Base-by-base conservation (phyloP, 2,329 filamentous ascomycete species). In the Coniochaeta sp. region DNA sequence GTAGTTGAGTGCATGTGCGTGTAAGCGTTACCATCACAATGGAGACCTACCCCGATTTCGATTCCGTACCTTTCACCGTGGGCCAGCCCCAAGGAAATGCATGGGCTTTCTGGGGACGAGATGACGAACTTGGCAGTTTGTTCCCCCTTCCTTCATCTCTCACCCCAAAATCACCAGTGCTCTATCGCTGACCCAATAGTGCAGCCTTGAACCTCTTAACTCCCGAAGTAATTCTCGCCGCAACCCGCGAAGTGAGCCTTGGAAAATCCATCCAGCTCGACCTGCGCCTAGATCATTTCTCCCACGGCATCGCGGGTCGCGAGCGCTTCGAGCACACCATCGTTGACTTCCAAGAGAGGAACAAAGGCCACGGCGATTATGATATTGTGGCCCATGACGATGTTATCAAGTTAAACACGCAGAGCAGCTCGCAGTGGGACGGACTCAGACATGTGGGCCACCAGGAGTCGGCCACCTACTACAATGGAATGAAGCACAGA, bases 381-480 rank as follows among this genome's bases (percentile, higher is more conserved):
- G 38, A 42, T 42, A 42, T 42, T 42, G 38, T 42, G 14, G 38
- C 38, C 5, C 38, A 42, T 19, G 38, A 42, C 38, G 38, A 42
- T 42, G 38, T 42, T 5, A 58, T 60, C 22, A 44, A 19, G 17
- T 55, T 62, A 32, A 62, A 62, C 56, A 62, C 59, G 8, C 61
- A 62, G 36, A 28, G 59, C 56, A 59, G 59, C 24, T 55, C 34
- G 3, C 61, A 62, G 36, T 62, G 61, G 72, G 72, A 74, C 66
- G 70, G 72, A 3, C 72, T 74, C 32, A 61, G 72, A 26, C 72
- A 74, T 64, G 74, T 67, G 58, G 71, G 26, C 28, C 32, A 57
- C 32, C 60, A 59, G 26, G 30, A 57, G n/a, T 32, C 42, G 26
- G 34, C 17, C 17, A 34, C 12, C 7, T 47, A 34, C 14, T 58